Conservation (phyloP, 2,329 filamentous ascomycete genomes). For the Drechslera avenae region DNA sequence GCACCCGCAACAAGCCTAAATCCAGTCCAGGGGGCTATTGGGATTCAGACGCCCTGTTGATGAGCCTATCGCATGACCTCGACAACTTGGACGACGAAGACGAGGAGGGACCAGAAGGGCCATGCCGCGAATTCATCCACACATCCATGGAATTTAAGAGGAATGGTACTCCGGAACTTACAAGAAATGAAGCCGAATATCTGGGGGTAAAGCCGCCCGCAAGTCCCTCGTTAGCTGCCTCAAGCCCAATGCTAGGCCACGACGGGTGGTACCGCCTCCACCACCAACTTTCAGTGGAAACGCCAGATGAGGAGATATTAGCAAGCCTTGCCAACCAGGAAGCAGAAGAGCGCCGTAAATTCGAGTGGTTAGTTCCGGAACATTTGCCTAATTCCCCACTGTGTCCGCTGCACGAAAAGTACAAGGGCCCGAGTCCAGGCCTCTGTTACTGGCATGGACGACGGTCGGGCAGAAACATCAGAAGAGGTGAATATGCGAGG, state of each 20-base stretch:
- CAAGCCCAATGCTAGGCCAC: constrained; percentile 6
- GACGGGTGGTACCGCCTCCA: constrained; percentile 25
- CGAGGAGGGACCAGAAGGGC: constrained; percentile 30
- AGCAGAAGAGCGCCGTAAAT: constrained; percentile 36
- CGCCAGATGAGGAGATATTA: constrained; percentile 9
- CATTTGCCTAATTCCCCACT: constrained; percentile 52
- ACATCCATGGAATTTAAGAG: constrained; percentile 2
- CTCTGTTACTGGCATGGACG: constrained; percentile 52
- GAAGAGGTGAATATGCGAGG: constrained; percentile 12
- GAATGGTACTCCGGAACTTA: constrained; percentile 8
- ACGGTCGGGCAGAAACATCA: constrained; percentile 34
- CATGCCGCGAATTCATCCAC: background rate
- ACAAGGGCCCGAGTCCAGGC: constrained; percentile 46
- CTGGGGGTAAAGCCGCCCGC: constrained; percentile 12
- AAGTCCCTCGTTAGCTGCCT: background rate
- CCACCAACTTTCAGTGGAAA: constrained; percentile 3
- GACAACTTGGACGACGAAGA: constrained; percentile 10
- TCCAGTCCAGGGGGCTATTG: constrained; percentile 31
- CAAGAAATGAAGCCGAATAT: constrained; percentile 7
- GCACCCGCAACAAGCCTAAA: constrained; percentile 8
- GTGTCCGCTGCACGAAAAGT: constrained; percentile 51
- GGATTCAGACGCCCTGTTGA: constrained; percentile 46
- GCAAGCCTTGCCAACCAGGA: constrained; percentile 16
- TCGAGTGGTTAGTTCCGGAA: constrained; percentile 52
- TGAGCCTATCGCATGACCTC: constrained; percentile 35